Evolutionary conservation across 352 stramenopile genomes (phyloP).

Genomic region (Phytophthora brassicae): DNA sequence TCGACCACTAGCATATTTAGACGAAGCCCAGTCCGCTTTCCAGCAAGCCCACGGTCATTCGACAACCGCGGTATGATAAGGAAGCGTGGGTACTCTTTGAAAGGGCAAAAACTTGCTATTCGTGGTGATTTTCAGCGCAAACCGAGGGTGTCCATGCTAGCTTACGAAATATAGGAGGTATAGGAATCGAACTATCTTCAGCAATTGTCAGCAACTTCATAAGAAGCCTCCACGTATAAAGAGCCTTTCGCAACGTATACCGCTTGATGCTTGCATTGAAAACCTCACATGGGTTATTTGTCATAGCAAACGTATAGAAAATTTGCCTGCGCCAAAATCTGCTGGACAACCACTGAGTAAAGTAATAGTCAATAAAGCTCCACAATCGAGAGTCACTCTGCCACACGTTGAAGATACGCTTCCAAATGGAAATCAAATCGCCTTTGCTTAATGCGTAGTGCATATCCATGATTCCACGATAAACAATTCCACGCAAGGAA

Average conservation of each 20-base stretch:
- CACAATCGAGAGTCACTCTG: not conserved
- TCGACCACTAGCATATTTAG: no score
- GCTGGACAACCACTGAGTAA: not conserved
- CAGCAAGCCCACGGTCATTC: no score
- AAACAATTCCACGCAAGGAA: no score
- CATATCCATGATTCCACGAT: not conserved
- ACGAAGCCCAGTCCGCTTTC: no score
- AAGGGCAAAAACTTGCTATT: no score
- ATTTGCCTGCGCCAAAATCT: not conserved
- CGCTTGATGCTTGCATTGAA: slow-evolving; percentile 1
- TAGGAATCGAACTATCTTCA: not conserved
- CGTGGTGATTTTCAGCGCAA: no score
- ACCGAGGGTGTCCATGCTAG: no score
- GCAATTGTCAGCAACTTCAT: slow-evolving; percentile 12
- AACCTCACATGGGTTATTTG: not conserved
- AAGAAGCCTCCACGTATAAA: not conserved
- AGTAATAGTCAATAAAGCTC: slow-evolving; percentile 2
- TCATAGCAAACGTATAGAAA: not conserved
- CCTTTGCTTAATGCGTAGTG: no score
- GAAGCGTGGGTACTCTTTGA: no score
- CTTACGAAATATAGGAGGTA: not conserved
- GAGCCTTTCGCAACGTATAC: slow-evolving; percentile 4
- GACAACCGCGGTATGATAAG: no score
- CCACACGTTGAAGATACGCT: not conserved
- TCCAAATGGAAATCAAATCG: no score